A percentile compares a stretch with the other conserved stretches of the same genome.
Evolutionary conservation across 371 early-diverging fungal species (phyloP).

Genomic region (Actinomucor elegans): DNA sequence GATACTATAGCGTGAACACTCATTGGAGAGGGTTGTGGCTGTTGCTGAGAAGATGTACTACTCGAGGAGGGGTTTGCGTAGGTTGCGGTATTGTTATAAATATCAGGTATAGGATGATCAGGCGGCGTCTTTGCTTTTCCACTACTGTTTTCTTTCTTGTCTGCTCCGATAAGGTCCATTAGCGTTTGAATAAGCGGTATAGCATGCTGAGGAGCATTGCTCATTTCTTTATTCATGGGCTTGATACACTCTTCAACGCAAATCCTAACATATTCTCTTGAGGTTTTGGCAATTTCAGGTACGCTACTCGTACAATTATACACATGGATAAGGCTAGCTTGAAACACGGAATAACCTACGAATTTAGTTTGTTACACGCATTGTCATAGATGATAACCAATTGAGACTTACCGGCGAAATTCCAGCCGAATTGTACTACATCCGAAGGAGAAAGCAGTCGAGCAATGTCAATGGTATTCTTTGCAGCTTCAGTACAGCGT

Average conservation of each 20-base stretch:
- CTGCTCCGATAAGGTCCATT: constrained; percentile 18
- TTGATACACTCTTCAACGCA: constrained; percentile 26
- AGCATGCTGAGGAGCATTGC: constrained; percentile 7
- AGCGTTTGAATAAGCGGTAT: constrained; percentile 15
- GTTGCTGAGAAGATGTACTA: neutral
- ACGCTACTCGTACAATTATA: constrained; percentile 24
- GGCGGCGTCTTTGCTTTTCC: neutral
- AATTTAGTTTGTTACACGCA: neutral
- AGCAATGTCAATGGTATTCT: constrained; percentile 47
- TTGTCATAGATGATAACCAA: no score
- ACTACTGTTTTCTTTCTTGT: constrained; percentile 7
- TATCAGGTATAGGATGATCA: neutral
- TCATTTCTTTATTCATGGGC: constrained; percentile 14
- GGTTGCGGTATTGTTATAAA: neutral
- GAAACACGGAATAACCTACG: constrained; percentile 27
- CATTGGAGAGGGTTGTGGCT: constrained; percentile 20
- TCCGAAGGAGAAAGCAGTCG: constrained; percentile 12
- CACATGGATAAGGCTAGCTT: constrained; percentile 31
- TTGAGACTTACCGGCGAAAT: constrained; percentile 28
- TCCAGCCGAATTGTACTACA: constrained; percentile 22
- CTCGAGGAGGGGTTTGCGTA: neutral
- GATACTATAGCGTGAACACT: constrained; percentile 29
- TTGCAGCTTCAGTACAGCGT: constrained; percentile 52
- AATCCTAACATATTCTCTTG: constrained; percentile 19
- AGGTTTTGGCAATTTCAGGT: constrained; percentile 15